Conservation (phyloP, 257 asterid genomes). For the Haberlea rhodopensis region DNA sequence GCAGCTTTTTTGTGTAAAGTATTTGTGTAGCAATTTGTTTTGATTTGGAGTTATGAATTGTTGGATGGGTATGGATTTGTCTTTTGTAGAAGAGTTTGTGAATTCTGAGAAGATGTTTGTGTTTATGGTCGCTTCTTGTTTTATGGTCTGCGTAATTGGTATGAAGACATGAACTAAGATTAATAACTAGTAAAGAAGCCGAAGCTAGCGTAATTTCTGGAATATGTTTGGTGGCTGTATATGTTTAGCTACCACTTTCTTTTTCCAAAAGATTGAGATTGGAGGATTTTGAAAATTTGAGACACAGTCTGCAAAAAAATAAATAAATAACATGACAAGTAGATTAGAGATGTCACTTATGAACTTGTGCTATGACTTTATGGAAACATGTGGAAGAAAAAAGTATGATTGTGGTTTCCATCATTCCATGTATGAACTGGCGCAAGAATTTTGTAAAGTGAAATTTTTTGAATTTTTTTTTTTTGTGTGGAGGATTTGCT, state of each 20-base stretch:
- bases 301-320: not conserved
- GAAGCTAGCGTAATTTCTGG: conserved; percentile 1
- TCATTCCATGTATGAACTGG: not conserved
- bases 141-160: not conserved
- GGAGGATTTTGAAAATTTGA: not conserved
- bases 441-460: not conserved
- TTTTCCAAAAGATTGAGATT: not conserved
- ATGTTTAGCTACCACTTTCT: not conserved
- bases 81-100: conserved; percentile 18
- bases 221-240: not conserved
- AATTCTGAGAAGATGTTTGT: conserved; percentile 14
- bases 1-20: not conserved
- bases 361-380: not conserved
- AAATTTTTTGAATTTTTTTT: no score
- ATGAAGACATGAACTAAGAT: not conserved
- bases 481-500: not conserved
- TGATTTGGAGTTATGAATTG: conserved; percentile 10
- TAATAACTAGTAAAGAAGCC: not conserved
- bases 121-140: not conserved
- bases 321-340: not conserved
- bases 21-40: not conserved
- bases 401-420: not conserved
- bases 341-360: not conserved
- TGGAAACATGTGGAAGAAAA: not conserved
- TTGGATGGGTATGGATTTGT: conserved; percentile 19